Conservation (phyloP, 192 early-diverging fungal genomes). For the Coemansia sp. region DNA sequence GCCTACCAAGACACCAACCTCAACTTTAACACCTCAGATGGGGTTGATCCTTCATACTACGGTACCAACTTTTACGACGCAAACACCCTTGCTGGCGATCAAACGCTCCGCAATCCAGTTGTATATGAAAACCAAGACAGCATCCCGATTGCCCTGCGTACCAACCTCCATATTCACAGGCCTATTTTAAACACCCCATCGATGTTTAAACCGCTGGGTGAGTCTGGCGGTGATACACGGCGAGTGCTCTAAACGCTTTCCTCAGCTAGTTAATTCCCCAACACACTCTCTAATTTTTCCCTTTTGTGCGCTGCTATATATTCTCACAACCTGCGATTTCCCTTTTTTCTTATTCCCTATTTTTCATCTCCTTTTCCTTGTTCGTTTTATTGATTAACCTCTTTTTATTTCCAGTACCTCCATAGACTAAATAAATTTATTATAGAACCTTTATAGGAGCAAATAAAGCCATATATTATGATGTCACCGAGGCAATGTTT, state of each 20-base stretch:
- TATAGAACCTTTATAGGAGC: no score
- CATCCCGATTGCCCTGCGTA: constrained; percentile 33
- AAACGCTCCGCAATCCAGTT: constrained; percentile 14
- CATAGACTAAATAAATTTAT: no score
- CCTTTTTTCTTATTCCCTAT: neutral
- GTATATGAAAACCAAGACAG: constrained; percentile 26
- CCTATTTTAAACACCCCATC: constrained; percentile 35
- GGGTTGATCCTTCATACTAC: constrained; percentile 14
- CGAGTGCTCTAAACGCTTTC: constrained; percentile 12
- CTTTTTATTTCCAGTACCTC: no score
- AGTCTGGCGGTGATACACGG: no score
- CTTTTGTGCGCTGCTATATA: neutral
- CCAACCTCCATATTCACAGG: constrained; percentile 38
- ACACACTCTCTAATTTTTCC: neutral
- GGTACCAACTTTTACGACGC: constrained; percentile 14
- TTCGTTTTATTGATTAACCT: neutral
- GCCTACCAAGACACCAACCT: constrained; percentile 31
- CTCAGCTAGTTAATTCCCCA: constrained; percentile 1
- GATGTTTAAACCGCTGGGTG: no score
- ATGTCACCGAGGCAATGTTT: no score
- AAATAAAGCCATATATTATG: neutral
- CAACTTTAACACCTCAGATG: constrained; percentile 22
- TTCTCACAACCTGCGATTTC: neutral
- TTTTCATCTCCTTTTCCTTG: neutral
- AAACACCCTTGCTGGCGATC: constrained; percentile 4